Conservation (phyloP, 495 filamentous ascomycete species). For the Podospora conica region DNA sequence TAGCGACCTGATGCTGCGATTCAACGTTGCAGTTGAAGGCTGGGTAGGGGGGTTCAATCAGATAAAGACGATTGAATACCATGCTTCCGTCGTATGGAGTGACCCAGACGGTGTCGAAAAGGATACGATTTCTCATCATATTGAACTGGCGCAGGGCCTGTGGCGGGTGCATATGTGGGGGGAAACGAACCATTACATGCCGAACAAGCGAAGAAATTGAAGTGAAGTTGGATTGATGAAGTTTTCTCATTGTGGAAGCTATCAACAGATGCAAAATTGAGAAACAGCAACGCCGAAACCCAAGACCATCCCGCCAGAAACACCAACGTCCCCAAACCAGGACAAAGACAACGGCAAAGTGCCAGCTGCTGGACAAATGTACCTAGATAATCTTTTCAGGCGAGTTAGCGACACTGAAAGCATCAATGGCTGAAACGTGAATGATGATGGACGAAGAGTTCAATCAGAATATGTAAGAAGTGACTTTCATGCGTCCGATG, state of each 20-base stretch:
- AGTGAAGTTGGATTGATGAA: too few species aligned
- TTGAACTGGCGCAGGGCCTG: neutral
- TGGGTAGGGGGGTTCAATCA: too few species aligned
- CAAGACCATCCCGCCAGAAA: neutral
- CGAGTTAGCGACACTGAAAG: neutral
- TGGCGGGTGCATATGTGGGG: neutral
- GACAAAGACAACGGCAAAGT: neutral
- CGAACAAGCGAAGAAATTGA: neutral
- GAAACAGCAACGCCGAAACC: neutral
- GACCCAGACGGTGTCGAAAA: too few species aligned
- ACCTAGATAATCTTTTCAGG: neutral
- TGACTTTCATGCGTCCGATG: slow-evolving; percentile 26
- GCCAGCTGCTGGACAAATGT: neutral
- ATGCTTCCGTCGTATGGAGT: too few species aligned
- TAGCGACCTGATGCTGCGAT: too few species aligned
- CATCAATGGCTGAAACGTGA: neutral
- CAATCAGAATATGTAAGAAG: slow-evolving; percentile 34
- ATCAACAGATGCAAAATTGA: neutral
- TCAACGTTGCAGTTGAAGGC: too few species aligned
- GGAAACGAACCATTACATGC: neutral
- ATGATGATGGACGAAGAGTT: neutral
- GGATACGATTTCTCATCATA: neutral
- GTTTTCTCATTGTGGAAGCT: neutral
- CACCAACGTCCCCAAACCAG: neutral
- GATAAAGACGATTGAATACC: too few species aligned